Conservation (phyloP, 75 land plant species). For the Pseudotsuga menziesii region DNA sequence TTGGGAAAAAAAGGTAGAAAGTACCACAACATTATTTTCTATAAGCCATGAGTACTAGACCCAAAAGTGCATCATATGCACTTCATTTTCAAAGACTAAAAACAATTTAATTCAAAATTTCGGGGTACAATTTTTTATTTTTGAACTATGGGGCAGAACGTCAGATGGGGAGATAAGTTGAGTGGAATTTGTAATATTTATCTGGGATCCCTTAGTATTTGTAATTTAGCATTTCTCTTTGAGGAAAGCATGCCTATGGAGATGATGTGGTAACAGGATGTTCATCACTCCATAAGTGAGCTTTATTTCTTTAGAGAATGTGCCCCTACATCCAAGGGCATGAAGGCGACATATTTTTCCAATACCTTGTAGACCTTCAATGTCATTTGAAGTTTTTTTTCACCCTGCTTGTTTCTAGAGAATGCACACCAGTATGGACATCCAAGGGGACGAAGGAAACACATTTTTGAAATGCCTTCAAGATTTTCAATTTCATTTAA, state of each 20-base stretch:
- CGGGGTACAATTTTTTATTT: background rate
- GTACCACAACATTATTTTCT: background rate
- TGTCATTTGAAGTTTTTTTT: background rate
- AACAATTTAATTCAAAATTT: background rate
- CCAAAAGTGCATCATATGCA: background rate
- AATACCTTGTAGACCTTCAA: no score
- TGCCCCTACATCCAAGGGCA: background rate
- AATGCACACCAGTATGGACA: no score
- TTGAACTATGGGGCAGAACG: background rate
- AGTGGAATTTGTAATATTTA: background rate
- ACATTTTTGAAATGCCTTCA: no score
- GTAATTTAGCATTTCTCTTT: background rate
- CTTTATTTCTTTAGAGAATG: no score
- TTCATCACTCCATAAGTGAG: no score
- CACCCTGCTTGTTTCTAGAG: no score
- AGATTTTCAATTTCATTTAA: no score
- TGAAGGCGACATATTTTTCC: no score
- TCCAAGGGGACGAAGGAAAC: no score
- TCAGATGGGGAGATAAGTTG: background rate
- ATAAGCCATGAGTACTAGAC: background rate
- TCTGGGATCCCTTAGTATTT: background rate
- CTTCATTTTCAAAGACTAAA: background rate
- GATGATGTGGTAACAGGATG: no score
- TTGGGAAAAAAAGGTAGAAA: no score
- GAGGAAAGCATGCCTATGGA: no score